These are phyloP conservation scores for Euphorbia schlechtendalii DNA, from an alignment of 441 rosid genomes.

Conservation along the genomic window DNA sequence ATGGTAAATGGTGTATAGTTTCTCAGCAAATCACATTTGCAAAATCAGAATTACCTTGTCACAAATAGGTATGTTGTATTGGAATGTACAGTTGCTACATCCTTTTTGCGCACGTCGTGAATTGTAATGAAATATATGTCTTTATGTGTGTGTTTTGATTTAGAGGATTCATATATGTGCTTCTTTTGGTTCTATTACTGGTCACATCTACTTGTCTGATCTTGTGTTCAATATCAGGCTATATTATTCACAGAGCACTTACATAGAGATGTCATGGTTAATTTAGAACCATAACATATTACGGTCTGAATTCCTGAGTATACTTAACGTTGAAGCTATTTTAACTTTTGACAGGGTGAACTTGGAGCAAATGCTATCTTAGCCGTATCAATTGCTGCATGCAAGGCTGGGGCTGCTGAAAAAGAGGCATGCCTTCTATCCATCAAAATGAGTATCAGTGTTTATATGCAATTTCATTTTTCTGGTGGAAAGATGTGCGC, in stretches of 20 bases:
- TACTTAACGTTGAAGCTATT: background rate
- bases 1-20: background rate
- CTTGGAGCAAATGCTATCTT: conserved; percentile 91
- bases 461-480: background rate
- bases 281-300: background rate
- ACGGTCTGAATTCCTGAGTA: background rate
- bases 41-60: background rate
- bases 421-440: conserved; percentile 53
- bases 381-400: conserved; percentile 97
- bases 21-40: background rate
- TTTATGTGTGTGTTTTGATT: background rate
- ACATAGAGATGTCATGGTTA: background rate
- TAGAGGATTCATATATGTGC: background rate
- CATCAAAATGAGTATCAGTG: background rate
- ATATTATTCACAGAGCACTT: background rate
- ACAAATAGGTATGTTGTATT: too few relatives aligned
- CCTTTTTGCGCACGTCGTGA: background rate
- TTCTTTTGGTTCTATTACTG: background rate
- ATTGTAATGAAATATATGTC: background rate
- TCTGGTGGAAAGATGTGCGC: background rate
- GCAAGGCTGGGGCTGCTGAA: conserved; percentile 99
- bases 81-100: background rate
- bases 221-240: background rate
- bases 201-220: background rate
- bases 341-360: conserved; percentile 44